Evolutionary conservation across 495 filamentous ascomycete species (phyloP), one percentile per base, ranked within the genome.

Genomic region (Geopyxis carbonaria): DNA sequence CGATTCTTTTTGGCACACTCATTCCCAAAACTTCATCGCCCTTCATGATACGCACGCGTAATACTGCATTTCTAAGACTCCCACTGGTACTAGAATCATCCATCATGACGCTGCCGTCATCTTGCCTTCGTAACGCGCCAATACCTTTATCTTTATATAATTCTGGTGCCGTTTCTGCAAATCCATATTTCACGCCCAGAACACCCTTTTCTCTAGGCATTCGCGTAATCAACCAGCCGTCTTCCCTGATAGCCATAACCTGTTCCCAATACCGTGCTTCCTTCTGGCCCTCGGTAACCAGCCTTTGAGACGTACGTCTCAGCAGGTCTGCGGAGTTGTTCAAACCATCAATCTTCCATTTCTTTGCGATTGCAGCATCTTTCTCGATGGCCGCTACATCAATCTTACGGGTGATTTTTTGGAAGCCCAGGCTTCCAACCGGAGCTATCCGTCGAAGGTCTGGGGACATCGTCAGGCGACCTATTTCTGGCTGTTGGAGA

Each of bases 181-280:
- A 93, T 8, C 91, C 91, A 61, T 82, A 93, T 40, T 74, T 73
- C 25, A 95, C 87, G 24, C 74, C 83, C 22, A 95, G 61, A 2
- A 74, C 75, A 51, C 82, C 72, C 36, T 65, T 66, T 25, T 87
- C 75, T 18, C 75, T 66, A 0, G 83, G 80, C 18, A 85, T 50
- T 18, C 77, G 66, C 47, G 71, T 82, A 5, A 93, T 53, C 18
- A 80, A 70, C 87, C 89, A 99, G 2, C 85, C 81, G 21, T 75
- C 73, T 30, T 85, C 70, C 45, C 75, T 80, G 20, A 95, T 69
- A 15, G 73, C 70, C 22, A 93, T 57, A 1, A 93, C 69, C 50
- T 93, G 73, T 34, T 76, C 65, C 91, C 91, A 99, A 58, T 93
- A 95, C 44, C 68, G 75, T 1, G 72, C 73, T 57, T 99, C 91